These are phyloP conservation scores for Encephalitozoon intestinalis DNA, from an alignment of 371 early-diverging fungal species.

Conservation along the genomic window DNA sequence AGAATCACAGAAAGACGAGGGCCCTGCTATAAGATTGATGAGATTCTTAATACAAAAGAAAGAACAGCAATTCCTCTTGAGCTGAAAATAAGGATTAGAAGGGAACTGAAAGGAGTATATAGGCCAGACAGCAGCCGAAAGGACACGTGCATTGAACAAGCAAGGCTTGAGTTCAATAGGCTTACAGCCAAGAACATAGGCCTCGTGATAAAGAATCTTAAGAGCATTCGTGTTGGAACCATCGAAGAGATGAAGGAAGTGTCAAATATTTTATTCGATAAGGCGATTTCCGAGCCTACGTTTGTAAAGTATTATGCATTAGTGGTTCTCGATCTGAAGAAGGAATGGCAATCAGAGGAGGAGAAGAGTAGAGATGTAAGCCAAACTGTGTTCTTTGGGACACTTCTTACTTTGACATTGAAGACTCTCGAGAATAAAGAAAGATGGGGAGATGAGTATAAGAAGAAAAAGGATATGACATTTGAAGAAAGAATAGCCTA, in stretches of 20 bases:
- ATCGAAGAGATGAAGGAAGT: constrained; percentile 43
- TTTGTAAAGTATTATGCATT: constrained; percentile 36
- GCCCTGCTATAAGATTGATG: neutral
- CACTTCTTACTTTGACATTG: constrained; percentile 21
- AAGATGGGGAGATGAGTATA: constrained; percentile 21
- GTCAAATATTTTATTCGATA: constrained; percentile 44
- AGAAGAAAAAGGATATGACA: neutral
- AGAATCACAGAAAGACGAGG: neutral
- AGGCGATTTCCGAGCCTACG: constrained; percentile 34
- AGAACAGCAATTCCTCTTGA: constrained; percentile 1
- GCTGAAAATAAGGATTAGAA: neutral
- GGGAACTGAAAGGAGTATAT: neutral
- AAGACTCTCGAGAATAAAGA: constrained; percentile 30
- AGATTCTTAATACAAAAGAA: constrained; percentile 16
- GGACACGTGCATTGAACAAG: constrained; percentile 32
- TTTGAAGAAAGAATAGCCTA: neutral
- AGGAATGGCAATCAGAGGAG: constrained; percentile 39
- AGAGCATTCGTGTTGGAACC: constrained; percentile 17
- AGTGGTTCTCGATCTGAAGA: constrained; percentile 36
- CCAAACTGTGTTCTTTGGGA: constrained; percentile 51
- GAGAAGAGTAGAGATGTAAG: constrained; percentile 22
- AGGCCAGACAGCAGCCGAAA: constrained; percentile 8
- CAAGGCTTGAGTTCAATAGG: constrained; percentile 36
- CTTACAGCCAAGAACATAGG: constrained; percentile 24
- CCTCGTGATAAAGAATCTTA: constrained; percentile 17